Evolutionary conservation across 768 basidiomycete species (phyloP).

Genomic region (Lactarius vividus): DNA sequence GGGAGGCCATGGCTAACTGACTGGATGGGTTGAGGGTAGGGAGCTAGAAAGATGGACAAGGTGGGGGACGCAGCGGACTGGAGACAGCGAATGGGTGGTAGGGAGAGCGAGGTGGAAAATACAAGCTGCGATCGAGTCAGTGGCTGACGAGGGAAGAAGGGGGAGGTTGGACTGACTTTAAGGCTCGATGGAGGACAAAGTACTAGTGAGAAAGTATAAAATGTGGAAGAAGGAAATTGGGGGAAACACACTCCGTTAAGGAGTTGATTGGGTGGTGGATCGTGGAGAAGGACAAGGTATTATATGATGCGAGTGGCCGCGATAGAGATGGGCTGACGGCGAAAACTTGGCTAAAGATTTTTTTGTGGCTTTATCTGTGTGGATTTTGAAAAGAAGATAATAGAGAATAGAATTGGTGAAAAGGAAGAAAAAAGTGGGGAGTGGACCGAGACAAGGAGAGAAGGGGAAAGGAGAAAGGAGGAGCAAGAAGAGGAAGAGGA

Average conservation of each 20-base stretch:
- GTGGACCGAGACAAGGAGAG: conserved; percentile 24
- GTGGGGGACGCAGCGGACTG: conserved; percentile 27
- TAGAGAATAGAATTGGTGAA: conserved; percentile 25
- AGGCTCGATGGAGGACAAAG: conserved; percentile 8
- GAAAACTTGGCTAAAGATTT: conserved; percentile 3
- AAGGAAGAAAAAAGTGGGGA: conserved; percentile 31
- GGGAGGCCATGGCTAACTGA: conserved; percentile 41
- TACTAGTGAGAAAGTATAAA: conserved; percentile 27
- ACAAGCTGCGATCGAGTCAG: conserved; percentile 34
- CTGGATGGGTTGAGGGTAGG: conserved; percentile 28
- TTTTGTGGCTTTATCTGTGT: conserved; percentile 13
- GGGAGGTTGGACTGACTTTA: conserved; percentile 11
- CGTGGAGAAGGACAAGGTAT: conserved; percentile 21
- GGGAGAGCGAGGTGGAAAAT: conserved; percentile 30
- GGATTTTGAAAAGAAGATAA: conserved; percentile 20
- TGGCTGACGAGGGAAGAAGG: conserved; percentile 16
- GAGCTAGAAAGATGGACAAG: conserved; percentile 20
- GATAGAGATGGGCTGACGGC: conserved; percentile 16
- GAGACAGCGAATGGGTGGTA: conserved; percentile 28
- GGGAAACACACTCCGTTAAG: conserved; percentile 23
- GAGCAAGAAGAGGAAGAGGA: conserved; percentile 29
- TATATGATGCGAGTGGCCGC: conserved; percentile 23
- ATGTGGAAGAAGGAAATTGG: conserved; percentile 14
- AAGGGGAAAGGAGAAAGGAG: conserved; percentile 29
- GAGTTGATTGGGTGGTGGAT: conserved; percentile 18